phyloP scores from a whole-genome alignment of 148 eudicot genomes.

The Tetragonia tetragonoides region DNA sequence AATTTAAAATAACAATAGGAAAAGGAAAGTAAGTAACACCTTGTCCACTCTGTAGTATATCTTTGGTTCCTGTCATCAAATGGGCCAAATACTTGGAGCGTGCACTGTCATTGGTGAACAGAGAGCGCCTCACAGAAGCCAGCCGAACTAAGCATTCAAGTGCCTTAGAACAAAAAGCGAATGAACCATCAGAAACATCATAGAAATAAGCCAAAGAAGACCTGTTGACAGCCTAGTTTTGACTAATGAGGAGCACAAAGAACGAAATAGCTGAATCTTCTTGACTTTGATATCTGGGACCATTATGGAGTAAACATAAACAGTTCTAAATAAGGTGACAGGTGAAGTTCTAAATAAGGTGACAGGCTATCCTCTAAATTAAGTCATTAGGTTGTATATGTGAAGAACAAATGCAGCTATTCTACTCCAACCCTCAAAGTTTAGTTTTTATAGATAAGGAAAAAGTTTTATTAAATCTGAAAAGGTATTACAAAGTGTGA shows the following conservation, averaged over 20 bases:
- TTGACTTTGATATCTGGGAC: background rate
- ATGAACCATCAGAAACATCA: background rate
- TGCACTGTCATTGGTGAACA: slow-evolving; percentile 59
- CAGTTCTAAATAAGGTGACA: background rate
- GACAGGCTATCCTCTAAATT: background rate
- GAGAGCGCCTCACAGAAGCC: slow-evolving; percentile 83
- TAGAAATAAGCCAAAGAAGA: slow-evolving; percentile 1
- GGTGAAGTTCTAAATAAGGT: background rate
- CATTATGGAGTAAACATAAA: background rate
- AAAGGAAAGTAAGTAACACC: slow-evolving; percentile 36
- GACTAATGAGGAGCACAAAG: background rate
- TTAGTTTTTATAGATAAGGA: too few species aligned
- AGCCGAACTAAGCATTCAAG: slow-evolving; percentile 84
- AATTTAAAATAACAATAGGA: background rate
- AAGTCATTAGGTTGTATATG: background rate
- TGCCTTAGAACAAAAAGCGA: slow-evolving; percentile 39
- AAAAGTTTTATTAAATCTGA: too few species aligned
- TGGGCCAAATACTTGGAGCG: slow-evolving; percentile 77
- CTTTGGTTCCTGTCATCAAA: slow-evolving; percentile 82
- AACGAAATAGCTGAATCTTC: background rate
- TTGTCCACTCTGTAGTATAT: slow-evolving; percentile 70
- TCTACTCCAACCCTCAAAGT: background rate
- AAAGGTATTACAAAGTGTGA: too few species aligned
- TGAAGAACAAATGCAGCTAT: background rate
- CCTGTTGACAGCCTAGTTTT: background rate